Evolutionary conservation across 1,139 yeast species (phyloP).

Genomic region (Geotrichum europaeum): DNA sequence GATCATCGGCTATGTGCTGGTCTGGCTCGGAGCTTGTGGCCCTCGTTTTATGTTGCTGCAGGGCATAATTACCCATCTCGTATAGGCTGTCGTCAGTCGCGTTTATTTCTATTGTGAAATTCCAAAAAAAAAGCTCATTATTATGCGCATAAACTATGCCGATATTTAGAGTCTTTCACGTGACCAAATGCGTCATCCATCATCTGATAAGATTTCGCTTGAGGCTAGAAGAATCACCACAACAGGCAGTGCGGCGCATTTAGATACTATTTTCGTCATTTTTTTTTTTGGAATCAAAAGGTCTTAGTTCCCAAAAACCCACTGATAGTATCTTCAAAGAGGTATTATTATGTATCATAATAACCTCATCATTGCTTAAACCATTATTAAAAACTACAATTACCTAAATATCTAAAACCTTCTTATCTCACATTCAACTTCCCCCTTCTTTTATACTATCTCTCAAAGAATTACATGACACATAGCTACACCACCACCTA

Average conservation of each 20-base stretch:
- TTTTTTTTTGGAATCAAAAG: not conserved
- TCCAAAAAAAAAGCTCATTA: too few relatives aligned
- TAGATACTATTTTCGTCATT: not conserved
- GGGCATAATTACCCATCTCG: too few relatives aligned
- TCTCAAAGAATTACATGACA: not conserved
- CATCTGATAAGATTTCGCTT: not conserved
- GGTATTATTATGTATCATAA: not conserved
- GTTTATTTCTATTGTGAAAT: too few relatives aligned
- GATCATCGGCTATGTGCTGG: too few relatives aligned
- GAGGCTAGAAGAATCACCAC: not conserved
- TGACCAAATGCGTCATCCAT: not conserved
- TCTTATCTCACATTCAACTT: not conserved
- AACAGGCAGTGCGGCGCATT: not conserved
- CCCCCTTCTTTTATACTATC: constrained; percentile 1
- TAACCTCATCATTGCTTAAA: not conserved
- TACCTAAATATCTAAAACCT: not conserved
- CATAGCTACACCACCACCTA: not conserved
- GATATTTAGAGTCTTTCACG: not conserved
- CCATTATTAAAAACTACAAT: not conserved
- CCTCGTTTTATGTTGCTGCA: too few relatives aligned
- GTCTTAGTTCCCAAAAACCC: not conserved
- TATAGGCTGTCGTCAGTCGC: too few relatives aligned
- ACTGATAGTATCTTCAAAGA: not conserved
- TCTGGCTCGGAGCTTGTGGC: too few relatives aligned
- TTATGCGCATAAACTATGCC: not conserved